Percentiles rank a stretch among this genome's conserved stretches.
Evolutionary conservation across 352 stramenopile species (phyloP).

Genomic region (Phytopythium aichiense): DNA sequence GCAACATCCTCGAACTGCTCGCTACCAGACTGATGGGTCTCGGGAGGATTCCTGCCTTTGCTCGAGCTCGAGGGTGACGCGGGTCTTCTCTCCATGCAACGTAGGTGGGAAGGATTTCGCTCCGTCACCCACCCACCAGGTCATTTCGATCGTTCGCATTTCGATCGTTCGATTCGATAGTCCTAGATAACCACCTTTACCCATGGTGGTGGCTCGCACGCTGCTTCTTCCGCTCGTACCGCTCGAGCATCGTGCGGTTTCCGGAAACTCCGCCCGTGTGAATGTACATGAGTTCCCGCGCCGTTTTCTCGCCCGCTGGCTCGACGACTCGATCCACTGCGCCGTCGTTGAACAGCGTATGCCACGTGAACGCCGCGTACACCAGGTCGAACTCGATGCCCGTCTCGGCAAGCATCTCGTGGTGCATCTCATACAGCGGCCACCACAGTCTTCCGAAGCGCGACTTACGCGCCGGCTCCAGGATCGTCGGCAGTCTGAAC

Average conservation of each 20-base stretch:
- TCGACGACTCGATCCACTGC: slow-evolving; percentile 29
- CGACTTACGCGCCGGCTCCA: slow-evolving; percentile 43
- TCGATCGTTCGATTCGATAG: no score
- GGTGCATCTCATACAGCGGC: slow-evolving; percentile 52
- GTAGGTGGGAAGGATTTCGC: no score
- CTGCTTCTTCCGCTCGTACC: slow-evolving; percentile 39
- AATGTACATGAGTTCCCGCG: slow-evolving; percentile 68
- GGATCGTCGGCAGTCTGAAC: slow-evolving; percentile 27
- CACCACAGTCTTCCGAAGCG: slow-evolving; percentile 67
- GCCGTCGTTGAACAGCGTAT: slow-evolving; percentile 61
- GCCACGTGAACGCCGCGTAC: slow-evolving; percentile 73
- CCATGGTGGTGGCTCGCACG: not conserved
- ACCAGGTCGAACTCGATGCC: slow-evolving; percentile 71
- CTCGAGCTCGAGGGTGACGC: no score
- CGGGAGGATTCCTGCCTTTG: no score
- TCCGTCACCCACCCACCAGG: no score
- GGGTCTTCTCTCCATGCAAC: no score
- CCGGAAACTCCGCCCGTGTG: slow-evolving; percentile 75
- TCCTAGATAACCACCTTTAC: no score
- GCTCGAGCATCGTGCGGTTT: slow-evolving; percentile 67
- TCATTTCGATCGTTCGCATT: no score
- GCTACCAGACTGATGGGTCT: no score
- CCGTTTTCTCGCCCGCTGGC: not conserved
- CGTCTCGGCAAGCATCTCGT: slow-evolving; percentile 56
- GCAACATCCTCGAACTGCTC: no score